phyloP scores from a whole-genome alignment of 495 filamentous ascomycete species.

The Platismatia glauca region DNA sequence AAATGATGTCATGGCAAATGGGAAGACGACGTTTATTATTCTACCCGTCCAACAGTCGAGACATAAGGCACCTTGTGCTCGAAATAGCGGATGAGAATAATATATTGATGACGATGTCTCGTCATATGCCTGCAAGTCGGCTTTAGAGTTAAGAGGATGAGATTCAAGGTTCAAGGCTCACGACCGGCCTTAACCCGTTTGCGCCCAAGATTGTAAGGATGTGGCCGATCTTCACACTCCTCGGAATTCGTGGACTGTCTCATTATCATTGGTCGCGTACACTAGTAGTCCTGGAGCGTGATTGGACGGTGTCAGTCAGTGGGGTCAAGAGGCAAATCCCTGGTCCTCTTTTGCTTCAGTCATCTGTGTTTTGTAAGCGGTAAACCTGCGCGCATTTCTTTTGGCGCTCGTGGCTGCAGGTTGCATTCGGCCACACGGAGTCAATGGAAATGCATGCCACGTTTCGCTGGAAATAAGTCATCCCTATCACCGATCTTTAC shows the following conservation, averaged over 20 bases:
- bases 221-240: neutral
- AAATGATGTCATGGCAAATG: too few species aligned
- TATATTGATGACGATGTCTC: too few species aligned
- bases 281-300: too few species aligned
- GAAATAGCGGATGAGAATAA: too few species aligned
- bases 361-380: too few species aligned
- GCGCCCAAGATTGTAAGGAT: neutral
- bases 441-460: neutral
- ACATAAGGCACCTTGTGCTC: too few species aligned
- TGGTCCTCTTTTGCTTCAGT: too few species aligned
- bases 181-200: neutral
- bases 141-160: too few species aligned
- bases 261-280: too few species aligned
- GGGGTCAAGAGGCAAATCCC: neutral
- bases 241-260: neutral
- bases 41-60: too few species aligned
- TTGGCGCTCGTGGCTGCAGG: neutral
- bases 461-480: neutral
- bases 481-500: neutral
- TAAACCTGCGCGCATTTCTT: neutral
- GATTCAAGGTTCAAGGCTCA: neutral
- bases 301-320: neutral
- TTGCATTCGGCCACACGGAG: neutral
- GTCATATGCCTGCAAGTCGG: too few species aligned
- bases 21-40: too few species aligned